Evolutionary conservation across 805 yeast species (phyloP).

Genomic region (Debaryomyces hansenii): DNA sequence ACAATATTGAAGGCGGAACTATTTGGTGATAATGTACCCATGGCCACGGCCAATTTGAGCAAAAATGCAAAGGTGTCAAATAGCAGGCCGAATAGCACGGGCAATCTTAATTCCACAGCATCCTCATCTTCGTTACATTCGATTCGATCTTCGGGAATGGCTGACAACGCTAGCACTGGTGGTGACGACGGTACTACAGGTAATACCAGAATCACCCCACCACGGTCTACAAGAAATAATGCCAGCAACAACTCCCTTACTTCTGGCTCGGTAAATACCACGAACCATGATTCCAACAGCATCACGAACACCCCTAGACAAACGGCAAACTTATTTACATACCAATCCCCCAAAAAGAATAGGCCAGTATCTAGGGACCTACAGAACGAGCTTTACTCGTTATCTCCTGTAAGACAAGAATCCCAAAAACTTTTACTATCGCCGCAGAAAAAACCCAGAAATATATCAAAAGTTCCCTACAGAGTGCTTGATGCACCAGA

Average conservation of each 20-base stretch:
- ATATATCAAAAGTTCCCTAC: slow-evolving; percentile 83
- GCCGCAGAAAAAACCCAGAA: slow-evolving; percentile 77
- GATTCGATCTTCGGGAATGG: slow-evolving; percentile 1
- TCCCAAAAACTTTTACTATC: slow-evolving; percentile 76
- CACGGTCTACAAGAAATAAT: slow-evolving; percentile 12
- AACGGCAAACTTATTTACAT: slow-evolving; percentile 66
- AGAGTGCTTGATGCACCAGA: slow-evolving; percentile 96
- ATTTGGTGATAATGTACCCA: slow-evolving; percentile 83
- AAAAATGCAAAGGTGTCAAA: slow-evolving; percentile 3
- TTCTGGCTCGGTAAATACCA: slow-evolving; percentile 1
- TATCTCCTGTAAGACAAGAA: slow-evolving; percentile 87
- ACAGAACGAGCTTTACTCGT: slow-evolving; percentile 73
- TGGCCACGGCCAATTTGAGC: slow-evolving; percentile 38
- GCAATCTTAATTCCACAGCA: slow-evolving; percentile 10
- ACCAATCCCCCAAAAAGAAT: slow-evolving; percentile 66
- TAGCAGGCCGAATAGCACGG: slow-evolving; percentile 17
- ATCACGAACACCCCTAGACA: slow-evolving; percentile 39
- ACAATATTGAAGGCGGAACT: slow-evolving; percentile 84
- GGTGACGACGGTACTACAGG: slow-evolving; percentile 3
- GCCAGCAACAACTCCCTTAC: slow-evolving; percentile 2
- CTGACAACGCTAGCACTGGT: slow-evolving; percentile 3
- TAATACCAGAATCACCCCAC: slow-evolving; percentile 22
- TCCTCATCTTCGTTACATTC: slow-evolving; percentile 1
- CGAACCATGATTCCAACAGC: slow-evolving; percentile 10
- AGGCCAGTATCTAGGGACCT: slow-evolving; percentile 64